Evolutionary conservation across 1,284 basidiomycete species (phyloP), one percentile per base, ranked within the genome.

Genomic region (Paramarasmius palmivorus): DNA sequence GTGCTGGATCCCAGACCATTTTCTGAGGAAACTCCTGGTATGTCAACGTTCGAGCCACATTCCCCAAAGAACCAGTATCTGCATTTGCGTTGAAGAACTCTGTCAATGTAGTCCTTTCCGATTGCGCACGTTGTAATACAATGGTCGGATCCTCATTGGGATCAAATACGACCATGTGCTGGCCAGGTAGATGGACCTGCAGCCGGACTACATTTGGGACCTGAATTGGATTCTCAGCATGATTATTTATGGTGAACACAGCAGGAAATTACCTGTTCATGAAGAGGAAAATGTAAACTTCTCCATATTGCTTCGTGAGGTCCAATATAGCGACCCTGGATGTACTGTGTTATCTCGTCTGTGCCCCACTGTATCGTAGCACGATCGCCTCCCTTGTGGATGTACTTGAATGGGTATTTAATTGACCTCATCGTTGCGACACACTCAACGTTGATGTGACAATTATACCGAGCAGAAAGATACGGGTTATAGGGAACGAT

Each of bases 401-500:
- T 67, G 56, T 81, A 81, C 55, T 80, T 81, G 63, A 71, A 69
- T 4, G 72, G 53, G 55, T 80, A 81, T 56, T 79, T 77, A 56
- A 75, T 50, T 0, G 71, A 63, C 0, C 51, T 54, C 17, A 77
- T 54, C 0, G 63, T 65, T 3, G 64, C 55, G 1, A 62, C 65
- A 45, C 70, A 68, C 51, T 78, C 73, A 0, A 66, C 56, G 49
- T 66, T 67, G 49, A 65, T 63, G 19, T 60, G 57, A 49, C 58
- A 59, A 29, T 57, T 36, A 50, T 68, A 77, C 17, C 61, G 59
- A 0, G 54, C 52, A 7, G 53, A 55, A 1, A 75, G 57, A 25
- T 59, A 67, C 3, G 68, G 69, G 48, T 54, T 63, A 50, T 74
- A 70, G 0, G 73, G 71, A 5, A 78, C 67, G 34, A 79, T 65